Percentiles rank a stretch among this genome's conserved stretches.
Conservation (phyloP, 306 rosid genomes). For the Dalbergia oliveri region DNA sequence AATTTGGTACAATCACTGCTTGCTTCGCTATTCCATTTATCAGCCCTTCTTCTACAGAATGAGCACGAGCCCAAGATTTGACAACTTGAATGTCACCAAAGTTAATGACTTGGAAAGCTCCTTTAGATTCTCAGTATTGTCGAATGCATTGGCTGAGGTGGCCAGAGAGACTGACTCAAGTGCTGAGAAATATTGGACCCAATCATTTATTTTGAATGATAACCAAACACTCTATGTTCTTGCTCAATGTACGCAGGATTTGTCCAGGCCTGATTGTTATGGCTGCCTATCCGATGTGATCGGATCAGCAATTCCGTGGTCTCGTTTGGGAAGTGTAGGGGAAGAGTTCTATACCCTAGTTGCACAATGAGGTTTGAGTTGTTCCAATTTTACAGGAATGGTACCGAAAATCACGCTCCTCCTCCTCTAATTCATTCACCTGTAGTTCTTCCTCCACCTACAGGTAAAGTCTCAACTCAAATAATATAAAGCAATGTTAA, state of each 20-base stretch:
- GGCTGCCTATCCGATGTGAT: neutral
- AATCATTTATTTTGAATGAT: constrained; percentile 27
- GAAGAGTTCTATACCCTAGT: too few species aligned
- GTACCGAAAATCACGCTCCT: neutral
- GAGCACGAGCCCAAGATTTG: constrained; percentile 8
- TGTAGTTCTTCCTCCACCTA: too few species aligned
- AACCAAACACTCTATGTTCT: neutral
- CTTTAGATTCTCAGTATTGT: neutral
- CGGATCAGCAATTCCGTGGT: too few species aligned
- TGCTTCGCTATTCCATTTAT: constrained; percentile 41
- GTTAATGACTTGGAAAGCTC: neutral
- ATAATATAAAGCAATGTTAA: too few species aligned
- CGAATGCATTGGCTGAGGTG: neutral
- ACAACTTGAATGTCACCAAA: neutral
- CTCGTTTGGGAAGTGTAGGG: too few species aligned
- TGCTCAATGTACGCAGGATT: neutral
- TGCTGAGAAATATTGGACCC: neutral
- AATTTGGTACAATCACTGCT: constrained; percentile 43
- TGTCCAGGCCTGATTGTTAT: neutral
- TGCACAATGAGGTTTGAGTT: constrained; percentile 14
- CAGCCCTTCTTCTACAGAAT: neutral
- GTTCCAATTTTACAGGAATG: neutral
- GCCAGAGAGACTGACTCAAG: neutral
- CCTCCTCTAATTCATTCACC: too few species aligned
- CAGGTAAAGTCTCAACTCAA: too few species aligned